Conservation (phyloP, 2,329 filamentous ascomycete species). For the Mycosphaerella arachidis region DNA sequence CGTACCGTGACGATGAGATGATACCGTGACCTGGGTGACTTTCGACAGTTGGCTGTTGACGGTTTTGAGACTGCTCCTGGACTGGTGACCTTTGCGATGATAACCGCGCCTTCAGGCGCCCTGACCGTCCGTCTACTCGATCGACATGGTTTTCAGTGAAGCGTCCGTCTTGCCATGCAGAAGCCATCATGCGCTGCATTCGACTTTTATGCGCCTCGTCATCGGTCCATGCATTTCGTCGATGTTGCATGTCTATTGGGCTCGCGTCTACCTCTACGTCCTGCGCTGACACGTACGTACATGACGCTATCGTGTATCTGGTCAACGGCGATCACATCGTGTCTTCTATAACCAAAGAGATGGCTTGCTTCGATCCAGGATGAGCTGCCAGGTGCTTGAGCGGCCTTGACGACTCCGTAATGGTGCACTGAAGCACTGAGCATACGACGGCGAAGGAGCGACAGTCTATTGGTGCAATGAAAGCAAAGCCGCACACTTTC, state of each 20-base stretch:
- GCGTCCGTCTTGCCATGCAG: neutral
- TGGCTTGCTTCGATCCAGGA: neutral
- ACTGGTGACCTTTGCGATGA: constrained; percentile 12
- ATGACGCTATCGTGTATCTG: neutral
- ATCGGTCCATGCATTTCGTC: neutral
- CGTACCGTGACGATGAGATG: constrained; percentile 22
- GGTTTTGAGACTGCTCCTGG: constrained; percentile 4
- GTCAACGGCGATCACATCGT: neutral
- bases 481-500: neutral
- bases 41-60: constrained; percentile 5
- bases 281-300: neutral
- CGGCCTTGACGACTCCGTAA: neutral
- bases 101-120: constrained; percentile 5
- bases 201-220: neutral
- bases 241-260: neutral
- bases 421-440: neutral
- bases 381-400: neutral
- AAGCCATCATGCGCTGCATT: constrained; percentile 2
- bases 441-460: neutral
- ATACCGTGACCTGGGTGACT: constrained; percentile 12
- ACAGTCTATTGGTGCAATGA: neutral
- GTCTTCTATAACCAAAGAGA: neutral
- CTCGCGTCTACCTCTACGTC: neutral
- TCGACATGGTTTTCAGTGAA: neutral
- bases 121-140: neutral